Evolutionary conservation across 371 early-diverging fungal genomes (phyloP).

Genomic region (Rhizomucor miehei): DNA sequence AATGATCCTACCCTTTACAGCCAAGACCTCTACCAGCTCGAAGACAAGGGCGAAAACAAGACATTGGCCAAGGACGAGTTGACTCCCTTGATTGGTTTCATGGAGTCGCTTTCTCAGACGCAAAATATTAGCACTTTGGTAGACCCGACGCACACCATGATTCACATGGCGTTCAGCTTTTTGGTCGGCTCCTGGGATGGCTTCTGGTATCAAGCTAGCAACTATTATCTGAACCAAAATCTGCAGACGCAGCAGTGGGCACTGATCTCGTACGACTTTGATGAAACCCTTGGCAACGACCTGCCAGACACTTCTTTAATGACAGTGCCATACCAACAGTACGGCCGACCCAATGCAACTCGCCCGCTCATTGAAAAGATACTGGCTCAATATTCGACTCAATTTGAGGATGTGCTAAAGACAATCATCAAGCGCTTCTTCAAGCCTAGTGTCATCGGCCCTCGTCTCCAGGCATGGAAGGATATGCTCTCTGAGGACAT

Average conservation of each 20-base stretch:
- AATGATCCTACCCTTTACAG: constrained; percentile 26
- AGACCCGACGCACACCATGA: constrained; percentile 32
- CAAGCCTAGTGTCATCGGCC: constrained; percentile 46
- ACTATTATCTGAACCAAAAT: constrained; percentile 54
- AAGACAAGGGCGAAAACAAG: constrained; percentile 22
- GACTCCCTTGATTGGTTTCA: constrained; percentile 19
- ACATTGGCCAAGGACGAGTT: constrained; percentile 9
- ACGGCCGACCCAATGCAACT: constrained; percentile 28
- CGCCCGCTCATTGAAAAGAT: constrained; percentile 38
- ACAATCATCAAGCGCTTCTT: constrained; percentile 50
- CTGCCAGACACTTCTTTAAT: neutral
- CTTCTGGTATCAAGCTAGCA: constrained; percentile 48
- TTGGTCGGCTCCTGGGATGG: constrained; percentile 48
- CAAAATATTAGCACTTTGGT: constrained; percentile 15
- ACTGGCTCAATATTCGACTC: constrained; percentile 38
- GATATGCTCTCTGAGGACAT: constrained; percentile 52
- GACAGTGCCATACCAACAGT: constrained; percentile 36
- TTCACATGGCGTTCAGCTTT: constrained; percentile 44
- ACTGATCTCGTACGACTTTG: constrained; percentile 54
- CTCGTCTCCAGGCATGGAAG: constrained; percentile 49
- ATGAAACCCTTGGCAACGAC: constrained; percentile 50
- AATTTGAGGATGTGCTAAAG: constrained; percentile 51
- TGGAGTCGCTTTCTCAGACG: constrained; percentile 12
- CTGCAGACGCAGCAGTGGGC: constrained; percentile 44
- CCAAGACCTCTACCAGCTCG: constrained; percentile 31